Evolutionary conservation across 306 rosid species (phyloP).

Genomic region (Sphenostylis stenocarpa): DNA sequence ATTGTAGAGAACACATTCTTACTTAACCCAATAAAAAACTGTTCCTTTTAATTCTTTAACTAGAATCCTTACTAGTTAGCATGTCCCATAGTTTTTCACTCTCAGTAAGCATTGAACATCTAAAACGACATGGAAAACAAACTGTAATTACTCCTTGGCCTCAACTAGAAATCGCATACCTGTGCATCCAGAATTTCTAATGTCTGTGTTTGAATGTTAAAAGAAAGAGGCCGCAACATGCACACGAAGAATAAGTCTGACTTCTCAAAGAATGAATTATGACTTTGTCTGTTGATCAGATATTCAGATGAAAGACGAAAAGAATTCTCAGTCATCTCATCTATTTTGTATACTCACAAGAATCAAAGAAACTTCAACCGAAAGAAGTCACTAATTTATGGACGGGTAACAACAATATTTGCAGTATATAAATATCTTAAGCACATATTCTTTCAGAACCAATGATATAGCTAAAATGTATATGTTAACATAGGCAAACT

Average conservation of each 20-base stretch:
- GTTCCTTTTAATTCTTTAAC: too few species aligned
- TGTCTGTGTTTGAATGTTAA: conserved; percentile 58
- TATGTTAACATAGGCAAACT: conserved; percentile 2
- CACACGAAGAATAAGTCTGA: conserved; percentile 73
- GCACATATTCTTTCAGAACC: conserved; percentile 1
- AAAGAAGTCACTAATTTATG: background rate
- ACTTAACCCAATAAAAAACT: too few species aligned
- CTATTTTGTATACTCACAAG: background rate
- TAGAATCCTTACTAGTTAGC: too few species aligned
- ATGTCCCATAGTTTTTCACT: background rate
- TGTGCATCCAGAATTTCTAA: conserved; percentile 62
- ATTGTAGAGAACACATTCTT: too few species aligned
- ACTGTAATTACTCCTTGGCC: background rate
- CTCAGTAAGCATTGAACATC: background rate
- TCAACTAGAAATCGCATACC: conserved; percentile 40
- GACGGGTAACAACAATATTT: conserved; percentile 4
- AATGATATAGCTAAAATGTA: background rate
- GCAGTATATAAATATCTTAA: background rate
- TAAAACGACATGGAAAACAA: background rate
- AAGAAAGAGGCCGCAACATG: conserved; percentile 70
- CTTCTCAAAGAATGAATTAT: conserved; percentile 61
- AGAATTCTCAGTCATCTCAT: background rate
- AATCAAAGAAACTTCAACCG: conserved; percentile 1
- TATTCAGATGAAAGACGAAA: conserved; percentile 25
- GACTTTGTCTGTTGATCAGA: conserved; percentile 57